Evolutionary conservation across 1,284 basidiomycete genomes (phyloP).

Genomic region (Violaceomyces palustris): DNA sequence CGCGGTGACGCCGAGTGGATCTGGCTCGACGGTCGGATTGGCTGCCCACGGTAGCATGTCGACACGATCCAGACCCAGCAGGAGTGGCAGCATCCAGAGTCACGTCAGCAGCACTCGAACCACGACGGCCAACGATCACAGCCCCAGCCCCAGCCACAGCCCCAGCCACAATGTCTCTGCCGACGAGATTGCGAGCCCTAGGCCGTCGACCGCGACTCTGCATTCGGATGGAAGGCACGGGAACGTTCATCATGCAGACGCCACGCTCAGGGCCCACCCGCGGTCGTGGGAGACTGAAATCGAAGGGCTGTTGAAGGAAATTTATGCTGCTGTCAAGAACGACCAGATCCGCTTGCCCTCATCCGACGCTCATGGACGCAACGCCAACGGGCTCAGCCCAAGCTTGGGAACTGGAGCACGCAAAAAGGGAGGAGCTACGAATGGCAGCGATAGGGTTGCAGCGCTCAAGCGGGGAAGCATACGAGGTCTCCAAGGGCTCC

Average conservation of each 20-base stretch:
- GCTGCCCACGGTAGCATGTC: too few species aligned
- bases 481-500: slow-evolving; percentile 72
- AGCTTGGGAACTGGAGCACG: neutral
- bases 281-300: slow-evolving; percentile 72
- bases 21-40: too few species aligned
- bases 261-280: too few species aligned
- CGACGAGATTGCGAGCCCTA: too few species aligned
- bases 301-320: slow-evolving; percentile 75
- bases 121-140: slow-evolving; percentile 9
- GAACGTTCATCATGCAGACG: too few species aligned
- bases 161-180: too few species aligned
- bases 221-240: too few species aligned
- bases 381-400: slow-evolving; percentile 3
- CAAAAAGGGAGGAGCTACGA: neutral
- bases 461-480: slow-evolving; percentile 85
- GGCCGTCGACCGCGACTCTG: too few species aligned
- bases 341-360: slow-evolving; percentile 82
- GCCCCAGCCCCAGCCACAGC: slow-evolving; percentile 13
- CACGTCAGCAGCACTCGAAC: slow-evolving; percentile 1
- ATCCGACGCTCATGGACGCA: slow-evolving; percentile 6
- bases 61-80: too few species aligned
- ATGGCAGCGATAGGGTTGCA: slow-evolving; percentile 58
- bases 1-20: too few species aligned
- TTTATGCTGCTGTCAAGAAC: slow-evolving; percentile 82
- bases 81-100: too few species aligned